phyloP scores from a whole-genome alignment of 176 grass and related monocot species.

The Juncus effusus region DNA sequence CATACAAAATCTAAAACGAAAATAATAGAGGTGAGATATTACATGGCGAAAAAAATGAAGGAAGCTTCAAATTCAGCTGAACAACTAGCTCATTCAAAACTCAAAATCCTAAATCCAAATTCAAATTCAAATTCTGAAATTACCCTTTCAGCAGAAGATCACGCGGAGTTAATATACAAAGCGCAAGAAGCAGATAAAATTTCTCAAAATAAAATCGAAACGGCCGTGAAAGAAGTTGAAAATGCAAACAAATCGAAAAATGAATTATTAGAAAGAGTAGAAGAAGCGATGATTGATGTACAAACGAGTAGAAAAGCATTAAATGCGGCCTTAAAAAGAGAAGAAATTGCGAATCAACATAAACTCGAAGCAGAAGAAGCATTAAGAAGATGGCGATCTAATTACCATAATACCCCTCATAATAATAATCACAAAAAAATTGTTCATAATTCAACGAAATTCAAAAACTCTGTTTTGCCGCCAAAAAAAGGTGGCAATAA shows the following conservation, averaged over 20 bases:
- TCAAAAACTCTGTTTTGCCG: conserved; percentile 43
- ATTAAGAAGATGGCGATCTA: conserved; percentile 46
- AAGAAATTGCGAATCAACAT: conserved; percentile 45
- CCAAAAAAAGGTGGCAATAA: conserved; percentile 29
- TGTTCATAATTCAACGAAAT: conserved; percentile 39
- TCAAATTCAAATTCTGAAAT: conserved; percentile 26
- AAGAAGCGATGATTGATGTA: conserved; percentile 69
- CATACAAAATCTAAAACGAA: conserved; percentile 64
- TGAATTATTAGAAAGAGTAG: conserved; percentile 74
- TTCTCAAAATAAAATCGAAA: conserved; percentile 40
- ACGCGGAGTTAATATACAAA: conserved; percentile 39
- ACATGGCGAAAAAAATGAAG: conserved; percentile 74
- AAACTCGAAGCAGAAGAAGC: conserved; percentile 54
- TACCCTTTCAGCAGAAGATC: conserved; percentile 39
- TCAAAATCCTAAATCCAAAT: conserved; percentile 31
- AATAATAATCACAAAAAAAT: conserved; percentile 32
- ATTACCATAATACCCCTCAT: conserved; percentile 24
- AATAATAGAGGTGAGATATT: conserved; percentile 61
- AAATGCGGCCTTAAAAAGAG: conserved; percentile 72
- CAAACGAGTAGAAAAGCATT: conserved; percentile 65
- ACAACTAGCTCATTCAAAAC: conserved; percentile 44
- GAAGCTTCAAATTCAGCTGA: conserved; percentile 60
- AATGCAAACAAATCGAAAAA: conserved; percentile 47
- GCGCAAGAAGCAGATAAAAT: conserved; percentile 43
- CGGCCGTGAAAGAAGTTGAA: conserved; percentile 58